phyloP scores from a whole-genome alignment of 768 basidiomycete species.

The Kwoniella mangroviensis region DNA sequence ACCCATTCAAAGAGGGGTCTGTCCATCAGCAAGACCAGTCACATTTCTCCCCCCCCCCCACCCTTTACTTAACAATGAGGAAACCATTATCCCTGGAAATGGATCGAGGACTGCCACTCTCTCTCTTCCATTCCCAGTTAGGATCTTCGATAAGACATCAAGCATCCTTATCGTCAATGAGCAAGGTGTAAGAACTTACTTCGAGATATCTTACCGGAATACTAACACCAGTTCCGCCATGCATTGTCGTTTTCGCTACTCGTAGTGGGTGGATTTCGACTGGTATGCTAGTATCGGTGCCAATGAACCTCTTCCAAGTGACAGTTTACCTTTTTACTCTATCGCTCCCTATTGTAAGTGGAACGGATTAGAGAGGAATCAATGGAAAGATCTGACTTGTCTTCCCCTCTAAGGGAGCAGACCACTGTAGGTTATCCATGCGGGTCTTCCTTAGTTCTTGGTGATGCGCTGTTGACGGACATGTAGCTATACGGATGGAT shows the following conservation, averaged over 20 bases:
- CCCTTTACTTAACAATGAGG: not conserved
- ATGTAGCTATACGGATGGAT: too few species aligned
- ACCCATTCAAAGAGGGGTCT: not conserved
- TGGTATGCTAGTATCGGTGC: not conserved
- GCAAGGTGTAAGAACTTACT: not conserved
- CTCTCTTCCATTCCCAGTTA: not conserved
- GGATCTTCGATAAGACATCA: not conserved
- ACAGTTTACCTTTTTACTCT: not conserved
- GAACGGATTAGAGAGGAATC: too few species aligned
- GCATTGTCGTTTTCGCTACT: not conserved
- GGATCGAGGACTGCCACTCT: not conserved
- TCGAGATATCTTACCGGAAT: too few species aligned
- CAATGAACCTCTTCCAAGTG: not conserved
- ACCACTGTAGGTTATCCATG: too few species aligned
- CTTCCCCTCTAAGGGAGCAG: too few species aligned
- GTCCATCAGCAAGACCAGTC: not conserved
- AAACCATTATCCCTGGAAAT: not conserved
- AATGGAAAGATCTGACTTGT: too few species aligned
- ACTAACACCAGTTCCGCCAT: too few species aligned
- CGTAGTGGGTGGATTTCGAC: not conserved
- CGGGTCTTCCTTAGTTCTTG: too few species aligned
- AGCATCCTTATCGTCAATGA: not conserved
- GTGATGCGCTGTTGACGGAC: too few species aligned
- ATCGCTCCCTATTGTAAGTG: not conserved
- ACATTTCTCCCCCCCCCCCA: slow-evolving; percentile 2